Conservation (phyloP, 306 rosid species). For the Boehmeria nivea region DNA sequence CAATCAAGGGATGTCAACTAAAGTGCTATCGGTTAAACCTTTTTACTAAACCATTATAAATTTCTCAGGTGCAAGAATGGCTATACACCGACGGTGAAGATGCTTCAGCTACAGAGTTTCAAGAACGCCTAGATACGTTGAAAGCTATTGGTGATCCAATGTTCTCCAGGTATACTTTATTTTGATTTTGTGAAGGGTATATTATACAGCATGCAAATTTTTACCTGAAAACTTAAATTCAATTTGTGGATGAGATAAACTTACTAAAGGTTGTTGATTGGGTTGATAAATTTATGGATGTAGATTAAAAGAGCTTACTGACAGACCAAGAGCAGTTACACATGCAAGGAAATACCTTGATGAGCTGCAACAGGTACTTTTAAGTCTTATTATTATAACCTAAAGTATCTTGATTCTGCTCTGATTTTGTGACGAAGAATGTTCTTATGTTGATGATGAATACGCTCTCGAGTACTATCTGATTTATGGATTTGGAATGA, state of each 20-base stretch:
- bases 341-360: conserved; percentile 56
- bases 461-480: too few species aligned
- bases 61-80: conserved; percentile 91
- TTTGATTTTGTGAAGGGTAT: conserved; percentile 1
- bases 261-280: conserved; percentile 21
- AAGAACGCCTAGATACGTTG: conserved; percentile 62
- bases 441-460: background rate
- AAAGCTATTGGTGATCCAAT: conserved; percentile 79
- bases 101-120: conserved; percentile 83
- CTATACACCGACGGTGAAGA: conserved; percentile 94
- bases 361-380: conserved; percentile 68
- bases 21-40: background rate
- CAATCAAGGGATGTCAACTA: background rate
- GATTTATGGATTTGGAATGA: background rate
- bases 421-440: background rate
- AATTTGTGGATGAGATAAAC: background rate
- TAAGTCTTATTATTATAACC: conserved; percentile 2
- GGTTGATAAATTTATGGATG: conserved; percentile 23
- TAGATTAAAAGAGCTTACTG: conserved; percentile 87
- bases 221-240: background rate
- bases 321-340: conserved; percentile 65
- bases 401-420: conserved; percentile 1
- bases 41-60: conserved; percentile 21
- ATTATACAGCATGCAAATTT: background rate
- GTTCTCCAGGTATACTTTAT: conserved; percentile 70